Conservation (phyloP, 2,329 filamentous ascomycete genomes). For the Colletotrichum destructivum region DNA sequence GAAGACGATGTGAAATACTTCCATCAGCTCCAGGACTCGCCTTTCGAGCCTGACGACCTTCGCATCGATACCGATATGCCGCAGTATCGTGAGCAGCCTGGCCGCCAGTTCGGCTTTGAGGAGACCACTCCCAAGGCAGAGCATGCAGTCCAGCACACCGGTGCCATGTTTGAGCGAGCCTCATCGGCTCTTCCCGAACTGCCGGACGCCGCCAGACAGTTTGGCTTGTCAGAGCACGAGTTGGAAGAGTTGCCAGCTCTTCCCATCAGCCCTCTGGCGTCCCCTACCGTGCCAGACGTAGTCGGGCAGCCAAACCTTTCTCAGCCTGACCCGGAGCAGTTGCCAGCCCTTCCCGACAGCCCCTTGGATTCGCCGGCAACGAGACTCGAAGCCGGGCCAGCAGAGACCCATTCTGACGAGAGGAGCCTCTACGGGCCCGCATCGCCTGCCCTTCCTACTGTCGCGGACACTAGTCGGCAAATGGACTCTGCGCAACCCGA, state of each 20-base stretch:
- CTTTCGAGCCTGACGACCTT: slow-evolving; percentile 49
- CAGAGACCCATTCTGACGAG: not conserved
- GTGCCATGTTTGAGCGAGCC: slow-evolving; percentile 25
- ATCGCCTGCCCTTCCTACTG: slow-evolving; percentile 15
- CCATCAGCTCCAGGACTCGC: slow-evolving; percentile 40
- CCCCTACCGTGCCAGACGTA: not conserved
- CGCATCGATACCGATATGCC: slow-evolving; percentile 58
- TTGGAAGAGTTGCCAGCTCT: slow-evolving; percentile 19
- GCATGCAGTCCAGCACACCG: slow-evolving; percentile 14
- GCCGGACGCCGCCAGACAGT: slow-evolving; percentile 2
- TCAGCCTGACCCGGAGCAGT: slow-evolving; percentile 1
- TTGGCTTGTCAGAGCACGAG: slow-evolving; percentile 4
- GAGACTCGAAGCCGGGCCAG: not conserved
- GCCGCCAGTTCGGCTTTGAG: slow-evolving; percentile 70
- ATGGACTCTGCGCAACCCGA: not conserved
- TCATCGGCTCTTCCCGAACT: slow-evolving; percentile 21
- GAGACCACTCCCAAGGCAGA: slow-evolving; percentile 79
- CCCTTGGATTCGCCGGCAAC: slow-evolving; percentile 4
- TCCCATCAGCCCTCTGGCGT: slow-evolving; percentile 13
- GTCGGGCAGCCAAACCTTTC: not conserved
- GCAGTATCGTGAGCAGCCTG: slow-evolving; percentile 51
- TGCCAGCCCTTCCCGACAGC: slow-evolving; percentile 29
- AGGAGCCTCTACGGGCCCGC: not conserved
- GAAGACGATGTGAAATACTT: slow-evolving; percentile 49
- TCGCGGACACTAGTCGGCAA: not conserved